Percentiles rank a stretch among this genome's conserved stretches.
Conservation (phyloP, 2,329 filamentous ascomycete species). For the Passalora sequoiae region DNA sequence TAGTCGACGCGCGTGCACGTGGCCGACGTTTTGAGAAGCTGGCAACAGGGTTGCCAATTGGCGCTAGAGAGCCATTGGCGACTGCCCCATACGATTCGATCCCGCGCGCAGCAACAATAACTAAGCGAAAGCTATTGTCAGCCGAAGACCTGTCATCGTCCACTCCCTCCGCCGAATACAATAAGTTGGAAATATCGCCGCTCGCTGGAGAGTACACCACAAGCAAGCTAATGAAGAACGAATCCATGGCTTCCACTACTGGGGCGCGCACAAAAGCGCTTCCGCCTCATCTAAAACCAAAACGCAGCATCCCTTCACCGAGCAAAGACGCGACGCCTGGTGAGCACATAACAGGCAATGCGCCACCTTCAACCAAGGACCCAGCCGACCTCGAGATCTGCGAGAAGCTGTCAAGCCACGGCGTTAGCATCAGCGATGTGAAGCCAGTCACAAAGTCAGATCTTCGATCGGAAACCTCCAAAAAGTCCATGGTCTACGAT, state of each 20-base stretch:
- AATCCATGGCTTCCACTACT: slow-evolving; percentile 1
- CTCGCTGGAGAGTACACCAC: neutral
- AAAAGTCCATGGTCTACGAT: slow-evolving; percentile 2
- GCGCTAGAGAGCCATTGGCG: too few relatives aligned
- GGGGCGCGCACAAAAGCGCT: neutral
- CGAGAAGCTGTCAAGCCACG: slow-evolving; percentile 16
- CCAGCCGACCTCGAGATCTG: neutral
- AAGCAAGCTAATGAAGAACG: neutral
- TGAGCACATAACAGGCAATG: neutral
- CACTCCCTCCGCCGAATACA: too few relatives aligned
- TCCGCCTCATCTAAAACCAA: slow-evolving; percentile 6
- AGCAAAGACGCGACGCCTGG: neutral
- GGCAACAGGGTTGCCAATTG: too few relatives aligned
- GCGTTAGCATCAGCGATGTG: slow-evolving; percentile 16
- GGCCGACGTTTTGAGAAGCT: too few relatives aligned
- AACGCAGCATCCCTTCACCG: neutral
- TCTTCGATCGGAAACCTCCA: neutral
- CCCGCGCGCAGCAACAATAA: too few relatives aligned
- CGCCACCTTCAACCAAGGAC: neutral
- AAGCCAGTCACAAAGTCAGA: slow-evolving; percentile 8
- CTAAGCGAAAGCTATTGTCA: too few relatives aligned
- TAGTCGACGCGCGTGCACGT: too few relatives aligned
- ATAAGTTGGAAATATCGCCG: neutral
- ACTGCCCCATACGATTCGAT: too few relatives aligned
- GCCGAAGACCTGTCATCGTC: too few relatives aligned